phyloP scores from a whole-genome alignment of 2,329 filamentous ascomycete species.

The Tolypocladium inflatum region DNA sequence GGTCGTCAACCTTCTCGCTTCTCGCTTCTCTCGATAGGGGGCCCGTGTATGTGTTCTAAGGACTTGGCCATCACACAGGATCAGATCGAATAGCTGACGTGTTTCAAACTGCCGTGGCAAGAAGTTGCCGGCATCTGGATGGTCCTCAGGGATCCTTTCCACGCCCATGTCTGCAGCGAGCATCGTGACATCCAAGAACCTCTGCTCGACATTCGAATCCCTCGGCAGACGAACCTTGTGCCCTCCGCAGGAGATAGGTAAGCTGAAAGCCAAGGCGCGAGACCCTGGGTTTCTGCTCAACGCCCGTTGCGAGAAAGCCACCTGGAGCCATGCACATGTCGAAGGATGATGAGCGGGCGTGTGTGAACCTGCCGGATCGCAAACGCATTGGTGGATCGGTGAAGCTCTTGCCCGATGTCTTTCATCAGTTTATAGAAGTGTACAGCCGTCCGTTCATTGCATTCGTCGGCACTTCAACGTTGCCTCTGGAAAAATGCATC shows the following conservation, averaged over 20 bases:
- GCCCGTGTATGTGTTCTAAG: constrained; percentile 26
- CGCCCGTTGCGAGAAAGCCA: constrained; percentile 32
- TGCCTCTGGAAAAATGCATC: not conserved
- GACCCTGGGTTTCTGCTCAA: constrained; percentile 25
- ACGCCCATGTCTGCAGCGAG: constrained; percentile 34
- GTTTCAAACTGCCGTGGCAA: constrained; percentile 11
- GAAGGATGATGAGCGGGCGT: constrained; percentile 23
- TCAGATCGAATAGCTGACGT: constrained; percentile 26
- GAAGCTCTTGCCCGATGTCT: constrained; percentile 31
- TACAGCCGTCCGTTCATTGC: not conserved
- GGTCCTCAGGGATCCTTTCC: constrained; percentile 18
- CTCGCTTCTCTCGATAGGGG: constrained; percentile 20
- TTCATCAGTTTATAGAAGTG: constrained; percentile 31
- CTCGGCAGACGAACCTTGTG: constrained; percentile 22
- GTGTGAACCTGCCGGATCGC: constrained; percentile 4
- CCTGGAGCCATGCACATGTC: constrained; percentile 49
- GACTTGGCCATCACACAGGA: constrained; percentile 38
- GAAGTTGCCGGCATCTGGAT: constrained; percentile 14
- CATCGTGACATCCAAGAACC: constrained; percentile 39
- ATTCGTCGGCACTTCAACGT: not conserved
- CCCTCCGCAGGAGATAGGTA: constrained; percentile 30
- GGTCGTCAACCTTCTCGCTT: constrained; percentile 25
- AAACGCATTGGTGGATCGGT: constrained; percentile 23
- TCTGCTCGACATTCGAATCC: constrained; percentile 7
- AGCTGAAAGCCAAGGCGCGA: constrained; percentile 24